A percentile compares a stretch with the other conserved stretches of the same genome.
Conservation (phyloP, 2,329 filamentous ascomycete species). For the Fusarium mangiferae region DNA sequence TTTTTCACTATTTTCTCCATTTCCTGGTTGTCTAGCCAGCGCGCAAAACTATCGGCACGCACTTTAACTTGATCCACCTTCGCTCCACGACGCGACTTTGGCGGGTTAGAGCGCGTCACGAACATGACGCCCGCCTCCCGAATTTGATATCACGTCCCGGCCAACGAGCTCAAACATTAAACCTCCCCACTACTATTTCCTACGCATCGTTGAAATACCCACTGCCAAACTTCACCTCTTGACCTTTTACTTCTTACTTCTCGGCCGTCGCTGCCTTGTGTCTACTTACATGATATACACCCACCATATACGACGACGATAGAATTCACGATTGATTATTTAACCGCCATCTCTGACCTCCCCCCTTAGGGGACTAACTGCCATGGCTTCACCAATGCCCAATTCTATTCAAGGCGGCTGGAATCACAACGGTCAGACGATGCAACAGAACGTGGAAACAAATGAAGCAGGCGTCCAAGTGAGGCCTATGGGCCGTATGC, state of each 20-base stretch:
- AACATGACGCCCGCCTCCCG: constrained; percentile 52
- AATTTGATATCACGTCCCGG: constrained; percentile 46
- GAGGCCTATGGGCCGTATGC: constrained; percentile 75
- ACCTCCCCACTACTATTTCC: constrained; percentile 23
- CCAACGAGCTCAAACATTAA: constrained; percentile 36
- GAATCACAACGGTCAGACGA: constrained; percentile 45
- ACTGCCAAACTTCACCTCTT: constrained; percentile 9
- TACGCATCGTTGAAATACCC: constrained; percentile 24
- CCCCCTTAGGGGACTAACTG: constrained; percentile 39
- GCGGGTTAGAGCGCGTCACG: constrained; percentile 50
- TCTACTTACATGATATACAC: neutral
- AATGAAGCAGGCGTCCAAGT: constrained; percentile 65
- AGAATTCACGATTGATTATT: constrained; percentile 9
- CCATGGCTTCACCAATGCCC: constrained; percentile 55
- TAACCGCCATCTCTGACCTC: constrained; percentile 30
- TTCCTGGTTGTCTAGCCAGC: constrained; percentile 30
- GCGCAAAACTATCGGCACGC: constrained; percentile 21
- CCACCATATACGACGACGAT: neutral
- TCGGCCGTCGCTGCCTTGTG: neutral
- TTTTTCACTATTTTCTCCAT: constrained; percentile 1
- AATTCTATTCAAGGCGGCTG: constrained; percentile 47
- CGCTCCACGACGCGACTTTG: constrained; percentile 47
- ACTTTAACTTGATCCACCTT: constrained; percentile 43
- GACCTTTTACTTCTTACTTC: constrained; percentile 18
- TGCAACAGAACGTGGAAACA: constrained; percentile 44